These are phyloP conservation scores for Mimosa bimucronata DNA, from an alignment of 306 rosid species.

Conservation along the genomic window DNA sequence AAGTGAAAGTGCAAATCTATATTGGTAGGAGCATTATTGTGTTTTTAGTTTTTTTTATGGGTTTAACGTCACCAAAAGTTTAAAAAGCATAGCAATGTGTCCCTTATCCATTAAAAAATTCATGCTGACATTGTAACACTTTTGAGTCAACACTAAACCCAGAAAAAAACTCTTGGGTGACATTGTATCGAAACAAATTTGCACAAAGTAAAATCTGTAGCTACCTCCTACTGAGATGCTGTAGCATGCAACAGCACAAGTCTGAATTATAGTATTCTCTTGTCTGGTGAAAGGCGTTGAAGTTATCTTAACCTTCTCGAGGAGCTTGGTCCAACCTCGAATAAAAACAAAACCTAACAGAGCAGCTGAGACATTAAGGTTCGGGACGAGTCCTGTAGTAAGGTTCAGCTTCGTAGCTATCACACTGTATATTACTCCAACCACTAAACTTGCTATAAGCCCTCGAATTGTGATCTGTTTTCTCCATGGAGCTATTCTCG, in stretches of 20 bases:
- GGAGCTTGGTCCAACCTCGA: constrained; percentile 77
- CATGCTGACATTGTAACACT: too few species aligned
- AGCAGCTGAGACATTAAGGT: constrained; percentile 96
- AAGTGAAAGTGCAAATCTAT: too few species aligned
- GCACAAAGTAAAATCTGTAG: not conserved
- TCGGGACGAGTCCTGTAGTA: constrained; percentile 95
- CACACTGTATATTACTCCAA: constrained; percentile 83
- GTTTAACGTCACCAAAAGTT: too few species aligned
- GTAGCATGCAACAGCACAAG: constrained; percentile 97
- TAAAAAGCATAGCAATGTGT: too few species aligned
- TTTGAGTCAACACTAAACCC: too few species aligned
- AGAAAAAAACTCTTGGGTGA: too few species aligned
- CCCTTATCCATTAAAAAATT: too few species aligned
- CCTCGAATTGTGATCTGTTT: constrained; percentile 85
- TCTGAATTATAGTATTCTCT: constrained; percentile 92
- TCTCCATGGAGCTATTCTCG: constrained; percentile 68
- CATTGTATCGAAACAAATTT: not conserved
- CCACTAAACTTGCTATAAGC: constrained; percentile 62
- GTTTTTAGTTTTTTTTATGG: too few species aligned
- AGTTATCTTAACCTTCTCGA: constrained; percentile 75
- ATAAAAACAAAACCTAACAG: constrained; percentile 92
- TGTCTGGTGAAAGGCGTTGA: constrained; percentile 87
- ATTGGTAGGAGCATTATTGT: too few species aligned
- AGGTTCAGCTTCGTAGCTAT: constrained; percentile 92
- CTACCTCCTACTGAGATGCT: constrained; percentile 94